Base-by-base conservation (phyloP, 164 flowering plant species). In the Kingdonia uniflora region DNA sequence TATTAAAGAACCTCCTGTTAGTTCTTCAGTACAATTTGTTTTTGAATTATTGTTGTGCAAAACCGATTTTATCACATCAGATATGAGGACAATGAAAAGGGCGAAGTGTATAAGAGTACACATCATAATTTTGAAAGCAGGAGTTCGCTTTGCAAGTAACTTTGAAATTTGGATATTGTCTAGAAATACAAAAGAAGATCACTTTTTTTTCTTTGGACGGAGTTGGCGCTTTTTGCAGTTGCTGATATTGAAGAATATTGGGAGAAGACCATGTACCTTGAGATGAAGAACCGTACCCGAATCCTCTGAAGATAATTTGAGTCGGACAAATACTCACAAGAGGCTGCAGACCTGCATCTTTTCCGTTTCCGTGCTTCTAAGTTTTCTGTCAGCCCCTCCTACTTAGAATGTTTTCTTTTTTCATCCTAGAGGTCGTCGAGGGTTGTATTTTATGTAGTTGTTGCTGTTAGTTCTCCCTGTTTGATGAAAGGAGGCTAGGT, bases 21-120 rank as follows among this genome's bases (percentile, higher is more conserved):
- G 16, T 14, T 11, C 37, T 17, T 38, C 37, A 22, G n/a, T 16
- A 12, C n/a, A 39, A 41, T 58, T 49, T 49, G n/a, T n/a, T n/a
- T n/a, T n/a, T n/a, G n/a, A n/a, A 29, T 37, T 1, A 41, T 22
- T 0, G 38, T 11, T 14, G 3, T 57, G 2, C 14, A 11, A 2
- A 49, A 38, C n/a, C 46, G 47, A n/a, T n/a, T n/a, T n/a, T 48
- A 57, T 13, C 61, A 33, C 16, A 49, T 41, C 23, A n/a, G 54
- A 6, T 39, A 49, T 17, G 1, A n/a, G 11, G 54, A 41, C 54
- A 50, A 49, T 15, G 38, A n/a, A 42, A 22, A 8, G 39, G 24
- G 11, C 40, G 22, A 5, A 49, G 1, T n/a, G 49, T 50, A 6
- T 39, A 58, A n/a, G 61, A 49, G 1, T 49, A 49, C 19, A 54